phyloP scores from a whole-genome alignment of 257 asterid genomes.

The Galeopsis tetrahit region DNA sequence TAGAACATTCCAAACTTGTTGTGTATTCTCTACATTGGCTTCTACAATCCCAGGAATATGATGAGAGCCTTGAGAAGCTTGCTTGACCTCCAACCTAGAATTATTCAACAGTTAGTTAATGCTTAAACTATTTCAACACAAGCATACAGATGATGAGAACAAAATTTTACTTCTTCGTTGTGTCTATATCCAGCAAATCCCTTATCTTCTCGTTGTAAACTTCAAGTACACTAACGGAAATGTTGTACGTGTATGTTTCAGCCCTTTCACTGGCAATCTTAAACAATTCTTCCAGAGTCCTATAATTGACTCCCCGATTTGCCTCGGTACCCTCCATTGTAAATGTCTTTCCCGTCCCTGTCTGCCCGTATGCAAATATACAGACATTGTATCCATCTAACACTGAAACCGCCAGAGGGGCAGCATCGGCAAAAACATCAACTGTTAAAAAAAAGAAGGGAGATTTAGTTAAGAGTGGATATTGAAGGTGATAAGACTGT shows the following conservation, averaged over 20 bases:
- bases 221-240: constrained; percentile 98
- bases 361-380: constrained; percentile 97
- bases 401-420: constrained; percentile 91
- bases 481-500: not conserved
- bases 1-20: constrained; percentile 87
- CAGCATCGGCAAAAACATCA: constrained; percentile 94
- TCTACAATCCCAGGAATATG: constrained; percentile 93
- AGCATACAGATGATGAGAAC: constrained; percentile 12
- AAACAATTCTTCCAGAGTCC: constrained; percentile 89
- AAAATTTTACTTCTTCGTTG: constrained; percentile 72
- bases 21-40: constrained; percentile 77
- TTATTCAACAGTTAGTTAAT: constrained; percentile 29
- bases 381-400: constrained; percentile 97
- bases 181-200: constrained; percentile 76
- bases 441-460: constrained; percentile 45
- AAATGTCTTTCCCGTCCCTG: constrained; percentile 98
- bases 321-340: constrained; percentile 95
- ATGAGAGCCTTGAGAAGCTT: constrained; percentile 90
- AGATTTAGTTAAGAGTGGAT: constrained; percentile 19
- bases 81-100: constrained; percentile 89
- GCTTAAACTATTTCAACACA: not conserved
- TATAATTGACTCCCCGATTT: constrained; percentile 90
- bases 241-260: constrained; percentile 63
- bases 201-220: constrained; percentile 97
- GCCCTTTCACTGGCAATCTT: constrained; percentile 72